Percentiles rank a stretch among this genome's conserved stretches.
Evolutionary conservation across 2,329 filamentous ascomycete species (phyloP).

Genomic region (Trichoderma cornu-damae): DNA sequence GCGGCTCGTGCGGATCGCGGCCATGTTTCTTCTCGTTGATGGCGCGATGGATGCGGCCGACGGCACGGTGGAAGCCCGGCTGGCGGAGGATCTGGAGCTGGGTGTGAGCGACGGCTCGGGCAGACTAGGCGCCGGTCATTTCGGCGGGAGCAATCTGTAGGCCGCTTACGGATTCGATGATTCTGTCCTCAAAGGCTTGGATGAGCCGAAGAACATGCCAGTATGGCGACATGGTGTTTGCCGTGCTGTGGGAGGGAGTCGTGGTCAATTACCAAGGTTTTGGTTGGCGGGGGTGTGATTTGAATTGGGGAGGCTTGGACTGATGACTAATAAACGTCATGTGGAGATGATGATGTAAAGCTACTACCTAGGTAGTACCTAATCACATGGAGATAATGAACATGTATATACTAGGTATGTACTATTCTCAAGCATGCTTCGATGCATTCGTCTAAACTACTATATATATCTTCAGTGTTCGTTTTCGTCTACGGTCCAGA

Average conservation of each 20-base stretch:
- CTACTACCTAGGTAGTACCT: too few relatives aligned
- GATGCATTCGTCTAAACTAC: too few relatives aligned
- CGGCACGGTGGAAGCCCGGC: slow-evolving; percentile 48
- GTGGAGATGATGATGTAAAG: slow-evolving; percentile 1
- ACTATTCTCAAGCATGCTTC: too few relatives aligned
- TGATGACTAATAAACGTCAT: slow-evolving; percentile 3
- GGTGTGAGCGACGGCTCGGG: slow-evolving; percentile 15
- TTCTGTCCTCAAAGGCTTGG: slow-evolving; percentile 32
- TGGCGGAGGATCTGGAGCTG: slow-evolving; percentile 43
- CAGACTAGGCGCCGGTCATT: not conserved
- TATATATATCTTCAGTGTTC: too few relatives aligned
- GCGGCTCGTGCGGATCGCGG: slow-evolving; percentile 45
- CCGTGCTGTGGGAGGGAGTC: not conserved
- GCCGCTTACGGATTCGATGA: slow-evolving; percentile 26
- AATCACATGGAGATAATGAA: too few relatives aligned
- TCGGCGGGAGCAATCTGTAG: not conserved
- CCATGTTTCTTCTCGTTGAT: slow-evolving; percentile 47
- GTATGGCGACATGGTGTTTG: slow-evolving; percentile 29
- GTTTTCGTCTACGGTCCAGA: too few relatives aligned
- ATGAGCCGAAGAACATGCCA: slow-evolving; percentile 34
- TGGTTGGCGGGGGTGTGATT: not conserved
- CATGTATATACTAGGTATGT: too few relatives aligned
- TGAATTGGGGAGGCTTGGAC: not conserved
- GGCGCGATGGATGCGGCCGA: slow-evolving; percentile 47
- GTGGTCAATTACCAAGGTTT: not conserved